Conservation (phyloP, 768 basidiomycete species). For the Podaxis carcinomalis region DNA sequence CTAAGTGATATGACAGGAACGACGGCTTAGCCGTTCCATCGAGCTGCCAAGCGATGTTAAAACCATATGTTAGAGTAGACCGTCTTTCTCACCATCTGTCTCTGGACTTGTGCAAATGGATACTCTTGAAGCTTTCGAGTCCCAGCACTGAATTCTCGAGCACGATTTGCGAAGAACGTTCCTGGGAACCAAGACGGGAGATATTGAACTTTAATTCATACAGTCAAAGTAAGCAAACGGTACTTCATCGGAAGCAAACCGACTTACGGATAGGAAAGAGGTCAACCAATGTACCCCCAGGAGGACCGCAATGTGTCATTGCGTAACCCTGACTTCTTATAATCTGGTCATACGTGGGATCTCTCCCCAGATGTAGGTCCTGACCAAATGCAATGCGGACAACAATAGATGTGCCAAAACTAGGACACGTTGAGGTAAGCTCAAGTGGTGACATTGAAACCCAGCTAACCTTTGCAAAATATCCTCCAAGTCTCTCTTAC, state of each 20-base stretch:
- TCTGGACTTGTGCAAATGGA: slow-evolving; percentile 9
- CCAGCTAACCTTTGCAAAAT: not conserved
- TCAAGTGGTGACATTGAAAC: not conserved
- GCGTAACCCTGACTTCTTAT: not conserved
- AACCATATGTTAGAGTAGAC: not conserved
- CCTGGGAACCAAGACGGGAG: slow-evolving; percentile 9
- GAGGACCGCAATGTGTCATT: slow-evolving; percentile 2
- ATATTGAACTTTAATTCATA: not conserved
- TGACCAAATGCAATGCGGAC: slow-evolving; percentile 6
- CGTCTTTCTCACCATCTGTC: slow-evolving; percentile 10
- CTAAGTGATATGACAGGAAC: slow-evolving; percentile 51
- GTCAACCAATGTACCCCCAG: slow-evolving; percentile 1
- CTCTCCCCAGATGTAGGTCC: not conserved
- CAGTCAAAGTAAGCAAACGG: not conserved
- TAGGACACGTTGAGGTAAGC: not conserved
- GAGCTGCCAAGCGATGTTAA: not conserved
- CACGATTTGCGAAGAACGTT: not conserved
- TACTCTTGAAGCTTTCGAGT: not conserved
- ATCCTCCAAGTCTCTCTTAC: not conserved
- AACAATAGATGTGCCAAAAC: not conserved
- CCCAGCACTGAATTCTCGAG: not conserved
- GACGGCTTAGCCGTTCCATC: slow-evolving; percentile 32
- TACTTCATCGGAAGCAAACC: not conserved
- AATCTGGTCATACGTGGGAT: not conserved
- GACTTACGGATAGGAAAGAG: slow-evolving; percentile 4